Evolutionary conservation across 202 grass and related monocot species (phyloP).

Genomic region (Zoysia matrella): DNA sequence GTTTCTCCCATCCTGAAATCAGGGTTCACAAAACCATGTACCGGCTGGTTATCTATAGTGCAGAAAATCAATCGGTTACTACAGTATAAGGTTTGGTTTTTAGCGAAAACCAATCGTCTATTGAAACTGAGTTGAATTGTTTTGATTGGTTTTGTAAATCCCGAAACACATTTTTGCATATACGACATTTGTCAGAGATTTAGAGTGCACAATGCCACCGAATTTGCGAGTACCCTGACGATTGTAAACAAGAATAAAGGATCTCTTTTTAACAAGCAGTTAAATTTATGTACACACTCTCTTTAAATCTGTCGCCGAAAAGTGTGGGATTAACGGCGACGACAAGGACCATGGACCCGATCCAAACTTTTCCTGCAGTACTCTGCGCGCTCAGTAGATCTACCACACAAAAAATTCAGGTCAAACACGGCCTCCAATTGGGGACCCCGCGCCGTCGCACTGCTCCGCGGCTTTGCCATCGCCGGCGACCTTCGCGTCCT

Average conservation of each 20-base stretch:
- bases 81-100: no score
- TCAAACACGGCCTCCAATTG: slow-evolving; percentile 49
- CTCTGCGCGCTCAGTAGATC: not conserved
- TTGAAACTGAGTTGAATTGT: no score
- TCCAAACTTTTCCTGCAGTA: slow-evolving; percentile 14
- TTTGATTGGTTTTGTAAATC: no score
- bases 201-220: no score
- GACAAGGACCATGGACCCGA: not conserved
- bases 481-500: slow-evolving; percentile 38
- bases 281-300: slow-evolving; percentile 31
- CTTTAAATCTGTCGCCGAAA: slow-evolving; percentile 4
- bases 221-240: not conserved
- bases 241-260: slow-evolving; percentile 5
- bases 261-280: not conserved
- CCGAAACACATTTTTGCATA: no score
- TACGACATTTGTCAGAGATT: no score
- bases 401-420: slow-evolving; percentile 12
- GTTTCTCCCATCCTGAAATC: no score
- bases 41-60: no score
- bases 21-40: no score
- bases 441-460: slow-evolving; percentile 17
- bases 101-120: no score
- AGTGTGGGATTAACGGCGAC: slow-evolving; percentile 9
- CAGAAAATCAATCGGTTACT: no score
- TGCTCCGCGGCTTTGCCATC: slow-evolving; percentile 13